Conservation (phyloP, 2,329 filamentous ascomycete species). For the Zymoseptoria passerinii region DNA sequence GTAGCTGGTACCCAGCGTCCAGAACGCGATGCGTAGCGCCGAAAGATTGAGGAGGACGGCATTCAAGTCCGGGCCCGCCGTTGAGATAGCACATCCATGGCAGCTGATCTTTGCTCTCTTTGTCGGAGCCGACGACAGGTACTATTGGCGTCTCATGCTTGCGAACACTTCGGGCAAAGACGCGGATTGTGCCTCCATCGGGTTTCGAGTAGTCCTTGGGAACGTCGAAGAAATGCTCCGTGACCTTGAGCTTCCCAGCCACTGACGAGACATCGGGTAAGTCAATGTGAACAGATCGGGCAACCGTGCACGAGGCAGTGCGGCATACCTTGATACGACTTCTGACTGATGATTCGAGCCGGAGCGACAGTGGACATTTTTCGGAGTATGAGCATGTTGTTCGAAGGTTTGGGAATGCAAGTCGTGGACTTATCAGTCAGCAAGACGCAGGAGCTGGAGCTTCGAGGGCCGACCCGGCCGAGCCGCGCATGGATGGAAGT, state of each 20-base stretch:
- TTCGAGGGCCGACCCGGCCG: not conserved
- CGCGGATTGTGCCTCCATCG: constrained; percentile 51
- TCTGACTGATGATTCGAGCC: constrained; percentile 41
- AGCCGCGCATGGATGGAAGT: not conserved
- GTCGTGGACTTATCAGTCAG: not conserved
- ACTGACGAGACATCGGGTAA: not conserved
- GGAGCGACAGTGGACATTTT: constrained; percentile 28
- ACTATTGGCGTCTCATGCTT: constrained; percentile 52
- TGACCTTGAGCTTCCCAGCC: constrained; percentile 65
- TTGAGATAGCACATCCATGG: constrained; percentile 66
- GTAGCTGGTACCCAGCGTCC: constrained; percentile 69
- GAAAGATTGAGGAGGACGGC: constrained; percentile 64
- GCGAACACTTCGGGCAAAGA: constrained; percentile 69
- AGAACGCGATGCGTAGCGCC: constrained; percentile 63
- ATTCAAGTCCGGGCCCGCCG: constrained; percentile 77
- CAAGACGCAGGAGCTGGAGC: not conserved
- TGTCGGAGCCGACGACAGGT: constrained; percentile 32
- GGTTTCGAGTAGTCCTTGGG: constrained; percentile 68
- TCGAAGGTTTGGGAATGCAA: not conserved
- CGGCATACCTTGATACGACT: constrained; percentile 35
- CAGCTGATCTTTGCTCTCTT: constrained; percentile 39
- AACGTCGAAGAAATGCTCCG: constrained; percentile 80
- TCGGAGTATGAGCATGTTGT: constrained; percentile 17
- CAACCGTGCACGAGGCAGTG: not conserved
- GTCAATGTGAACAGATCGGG: not conserved